These are phyloP conservation scores for Karstenula rhodostoma DNA, from an alignment of 2,329 filamentous ascomycete genomes.

Conservation along the genomic window DNA sequence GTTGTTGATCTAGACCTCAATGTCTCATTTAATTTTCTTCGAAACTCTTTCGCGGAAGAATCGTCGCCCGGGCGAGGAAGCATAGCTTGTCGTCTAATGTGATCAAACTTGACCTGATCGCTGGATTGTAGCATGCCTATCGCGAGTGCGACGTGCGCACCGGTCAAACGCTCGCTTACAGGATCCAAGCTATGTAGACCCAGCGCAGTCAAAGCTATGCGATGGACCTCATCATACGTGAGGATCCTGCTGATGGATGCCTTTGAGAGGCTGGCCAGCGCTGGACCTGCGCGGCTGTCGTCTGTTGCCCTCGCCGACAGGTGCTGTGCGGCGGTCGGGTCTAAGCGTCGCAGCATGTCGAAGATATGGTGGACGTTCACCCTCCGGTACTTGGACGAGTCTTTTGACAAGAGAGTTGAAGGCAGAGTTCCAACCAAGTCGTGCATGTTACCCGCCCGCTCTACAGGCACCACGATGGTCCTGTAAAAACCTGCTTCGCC, in stretches of 20 bases:
- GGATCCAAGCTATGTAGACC: conserved; percentile 49
- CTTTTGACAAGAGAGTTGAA: conserved; percentile 16
- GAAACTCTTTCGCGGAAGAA: background rate
- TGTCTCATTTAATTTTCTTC: background rate
- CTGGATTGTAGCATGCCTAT: conserved; percentile 54
- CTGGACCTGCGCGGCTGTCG: conserved; percentile 27
- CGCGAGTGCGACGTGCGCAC: conserved; percentile 53
- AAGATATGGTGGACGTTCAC: conserved; percentile 73
- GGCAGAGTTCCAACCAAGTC: background rate
- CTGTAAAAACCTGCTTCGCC: conserved; percentile 43
- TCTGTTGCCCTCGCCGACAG: conserved; percentile 36
- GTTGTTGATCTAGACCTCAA: background rate
- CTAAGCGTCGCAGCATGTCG: conserved; percentile 64
- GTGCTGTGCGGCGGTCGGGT: conserved; percentile 41
- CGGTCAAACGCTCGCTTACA: conserved; percentile 39
- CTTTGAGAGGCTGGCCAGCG: conserved; percentile 34
- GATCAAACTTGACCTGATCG: conserved; percentile 58
- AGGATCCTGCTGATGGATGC: conserved; percentile 59
- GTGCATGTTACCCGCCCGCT: conserved; percentile 16
- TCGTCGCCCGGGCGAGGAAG: conserved; percentile 12
- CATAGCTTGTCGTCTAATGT: conserved; percentile 26
- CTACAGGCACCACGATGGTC: conserved; percentile 44
- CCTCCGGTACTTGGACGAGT: conserved; percentile 45
- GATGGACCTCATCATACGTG: conserved; percentile 68
- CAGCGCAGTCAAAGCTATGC: conserved; percentile 63